Evolutionary conservation across 208 protist genomes (phyloP), one percentile per base, ranked within the genome.

Genomic region (Leishmania major): DNA sequence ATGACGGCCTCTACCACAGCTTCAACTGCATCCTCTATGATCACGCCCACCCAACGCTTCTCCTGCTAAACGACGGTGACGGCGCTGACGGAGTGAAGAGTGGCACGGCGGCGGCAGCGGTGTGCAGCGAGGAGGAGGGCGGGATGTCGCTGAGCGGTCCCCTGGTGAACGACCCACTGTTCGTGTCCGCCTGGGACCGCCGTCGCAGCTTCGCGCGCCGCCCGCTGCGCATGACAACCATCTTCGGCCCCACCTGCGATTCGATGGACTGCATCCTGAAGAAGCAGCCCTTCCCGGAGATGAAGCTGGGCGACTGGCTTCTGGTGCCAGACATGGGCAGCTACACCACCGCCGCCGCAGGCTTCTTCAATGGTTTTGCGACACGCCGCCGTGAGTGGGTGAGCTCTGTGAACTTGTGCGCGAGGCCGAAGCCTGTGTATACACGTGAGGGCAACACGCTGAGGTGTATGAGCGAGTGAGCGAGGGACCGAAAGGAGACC

Each of bases 11-110:
- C 74, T 98, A 98, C 84, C 76, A 90, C 81, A 93, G 87, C 80
- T 97, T 97, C 80, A 98, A 98, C 89, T 96, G 90, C 84, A 88
- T 98, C 43, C 53, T 97, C 31, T 98, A 91, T 40, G 95, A 98
- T 72, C 92, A 96, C 79, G 89, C 90, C 19, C 79, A 88, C 82
- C 91, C 92, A 10, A 82, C 49, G 31, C 86, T 93, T 62, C 80
- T 88, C 59, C 85, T 94, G 73, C 84, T 90, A 49, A 77, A 90
- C 81, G 82, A 89, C 47, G 80, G 77, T 43, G 83, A 91, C 67
- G 86, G 84, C 60, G 84, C 81, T 13, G 78, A 82, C 45, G 22
- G 8, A 0, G 57, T 35, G 66, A 57, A 64, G 81, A 53, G 77
- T n/a, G 59, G 43, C 62, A 69, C 31, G 13, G 78, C 51, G 6